Conservation (phyloP, 257 asterid species). For the Misopates orontium region DNA sequence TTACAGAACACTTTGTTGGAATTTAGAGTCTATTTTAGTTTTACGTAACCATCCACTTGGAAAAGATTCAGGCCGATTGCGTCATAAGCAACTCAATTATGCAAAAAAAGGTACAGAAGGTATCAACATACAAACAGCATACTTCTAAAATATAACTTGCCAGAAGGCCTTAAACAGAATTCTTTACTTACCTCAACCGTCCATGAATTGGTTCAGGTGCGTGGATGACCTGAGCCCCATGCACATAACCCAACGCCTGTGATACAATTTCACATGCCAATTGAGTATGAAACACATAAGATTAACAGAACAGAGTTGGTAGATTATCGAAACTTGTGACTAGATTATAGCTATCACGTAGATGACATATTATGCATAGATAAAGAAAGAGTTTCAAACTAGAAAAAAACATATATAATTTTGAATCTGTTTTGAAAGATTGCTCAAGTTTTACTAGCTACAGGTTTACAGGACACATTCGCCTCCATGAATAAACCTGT, state of each 20-base stretch:
- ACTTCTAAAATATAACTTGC: conserved; percentile 4
- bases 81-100: background rate
- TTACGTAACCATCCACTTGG: background rate
- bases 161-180: background rate
- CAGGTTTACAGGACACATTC: background rate
- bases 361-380: conserved; percentile 5
- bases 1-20: too few relatives aligned
- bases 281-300: conserved; percentile 13
- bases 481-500: background rate
- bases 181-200: conserved; percentile 64
- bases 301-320: conserved; percentile 5
- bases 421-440: too few relatives aligned
- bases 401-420: too few relatives aligned
- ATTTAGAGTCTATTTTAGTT: conserved; percentile 1
- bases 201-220: conserved; percentile 97
- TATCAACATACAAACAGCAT: background rate
- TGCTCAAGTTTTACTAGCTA: too few relatives aligned
- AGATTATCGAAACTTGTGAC: conserved; percentile 7
- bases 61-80: background rate
- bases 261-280: conserved; percentile 24
- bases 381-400: too few relatives aligned
- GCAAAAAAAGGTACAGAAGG: background rate
- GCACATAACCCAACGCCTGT: conserved; percentile 93
- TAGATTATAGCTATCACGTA: background rate
- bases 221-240: conserved; percentile 85